Base-by-base conservation (phyloP, 495 filamentous ascomycete genomes). In the Pyrenula aspistea region DNA sequence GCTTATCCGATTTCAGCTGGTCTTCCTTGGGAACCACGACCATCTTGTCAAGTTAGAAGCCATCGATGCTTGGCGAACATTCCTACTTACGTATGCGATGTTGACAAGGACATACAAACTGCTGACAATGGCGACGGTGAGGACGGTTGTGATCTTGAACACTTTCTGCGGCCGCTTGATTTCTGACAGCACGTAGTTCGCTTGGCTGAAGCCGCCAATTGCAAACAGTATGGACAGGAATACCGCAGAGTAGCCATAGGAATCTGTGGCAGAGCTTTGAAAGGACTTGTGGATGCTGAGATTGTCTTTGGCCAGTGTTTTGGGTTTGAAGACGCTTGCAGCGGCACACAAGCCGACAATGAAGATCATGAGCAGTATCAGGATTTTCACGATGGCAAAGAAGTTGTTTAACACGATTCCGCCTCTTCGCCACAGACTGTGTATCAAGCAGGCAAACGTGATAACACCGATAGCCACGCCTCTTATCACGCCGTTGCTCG, bases 321-420 rank as follows among this genome's bases (percentile, higher is more conserved):
- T 53, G 55, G 65, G 48, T 51, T 63, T 53, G 12, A 59, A 61
- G 15, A 58, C 62, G 24, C 62, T 59, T 24, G 55, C 57, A 23
- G 54, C 56, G 11, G 51, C 60, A 25, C 65, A 66, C 49, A 77
- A 63, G 8, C 63, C 75, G 12, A 65, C 60, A 10, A 69, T 60
- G 51, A 76, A 67, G 55, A 77, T 65, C 1, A 70, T 56, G 0
- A 78, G 23, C 24, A 81, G 64, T 1, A 76, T 69, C 4, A 63
- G 51, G 11, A 76, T 61, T 57, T 83, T 83, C 52, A 79, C 59
- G 0, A 71, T 47, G 1, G 75, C 80, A 36, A 82, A 65, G 12
- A 71, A 22, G 56, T 82, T 81, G 58, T 74, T 75, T 22, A 81
- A 19, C 31, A 55, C 59, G 49, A 82, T 77, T 4, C 79, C 79